Evolutionary conservation across 2,329 filamentous ascomycete species (phyloP), one percentile per base, ranked within the genome.

Genomic region (Rhinocladiella mackenziei): DNA sequence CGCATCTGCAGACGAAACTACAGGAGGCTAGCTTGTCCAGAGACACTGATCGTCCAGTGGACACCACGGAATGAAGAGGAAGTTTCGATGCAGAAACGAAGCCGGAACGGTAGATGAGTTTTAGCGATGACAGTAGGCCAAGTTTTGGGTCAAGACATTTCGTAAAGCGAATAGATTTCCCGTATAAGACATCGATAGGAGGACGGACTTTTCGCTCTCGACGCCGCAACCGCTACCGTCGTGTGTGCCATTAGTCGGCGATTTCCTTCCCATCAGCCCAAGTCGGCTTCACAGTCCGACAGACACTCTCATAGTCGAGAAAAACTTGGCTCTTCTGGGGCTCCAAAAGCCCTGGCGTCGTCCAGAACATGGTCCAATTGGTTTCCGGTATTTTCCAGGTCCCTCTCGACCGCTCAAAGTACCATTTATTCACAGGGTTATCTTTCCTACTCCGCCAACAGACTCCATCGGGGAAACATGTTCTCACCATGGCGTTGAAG

Each of bases 361-460:
- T 98, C 89, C 92, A 98, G 61, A 98, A 98, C 89, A 97, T 96
- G 3, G 89, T 88, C 92, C 92, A 98, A 56, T 89, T 83, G 33
- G 78, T 86, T n/a, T 78, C 80, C 1, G 77, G 74, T 26, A 98
- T 68, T 67, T 94, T 92, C 75, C 83, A 85, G 2, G 83, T 89
- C 0, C 92, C 92, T 35, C 78, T 71, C 2, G 86, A 87, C 35
- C 92, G 76, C 67, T 98, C 92, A 67, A 97, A 96, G 64, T 98
- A 98, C 92, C 92, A 98, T 63, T 96, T 96, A 62, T 98, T 98
- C 3, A 98, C 92, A 0, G 89, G 91, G 60, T 98, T 97, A 61
- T 89, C 80, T 60, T 84, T 84, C 39, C 92, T 75, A 62, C 86
- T 94, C 44, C 89, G 76, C 92, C 92, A 98, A 60, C 89, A 94